Evolutionary conservation across 352 stramenopile genomes (phyloP).

Genomic region (Pythium pyrilobum): DNA sequence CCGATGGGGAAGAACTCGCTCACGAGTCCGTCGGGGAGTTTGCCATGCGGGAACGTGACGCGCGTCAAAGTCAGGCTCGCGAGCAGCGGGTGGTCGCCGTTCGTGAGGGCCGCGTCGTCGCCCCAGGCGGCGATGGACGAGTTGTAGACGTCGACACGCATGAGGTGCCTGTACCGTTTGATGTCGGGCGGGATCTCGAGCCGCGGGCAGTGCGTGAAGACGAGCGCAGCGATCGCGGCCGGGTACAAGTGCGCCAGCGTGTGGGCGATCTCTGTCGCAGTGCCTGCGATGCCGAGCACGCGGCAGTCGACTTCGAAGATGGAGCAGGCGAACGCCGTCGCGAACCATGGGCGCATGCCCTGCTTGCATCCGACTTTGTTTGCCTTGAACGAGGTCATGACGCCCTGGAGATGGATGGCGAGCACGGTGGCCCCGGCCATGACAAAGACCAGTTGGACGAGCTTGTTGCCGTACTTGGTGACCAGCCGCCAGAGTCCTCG

Average conservation of each 20-base stretch:
- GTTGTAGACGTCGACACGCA: constrained; percentile 18
- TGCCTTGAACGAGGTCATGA: constrained; percentile 6
- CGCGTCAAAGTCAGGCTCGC: constrained; percentile 6
- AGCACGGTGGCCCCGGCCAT: constrained; percentile 2
- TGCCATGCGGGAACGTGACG: neutral
- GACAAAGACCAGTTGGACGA: constrained; percentile 20
- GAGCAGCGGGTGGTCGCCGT: neutral
- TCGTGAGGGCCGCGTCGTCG: constrained; percentile 3
- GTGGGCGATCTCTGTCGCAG: neutral
- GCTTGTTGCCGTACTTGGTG: constrained; percentile 22
- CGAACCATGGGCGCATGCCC: constrained; percentile 22
- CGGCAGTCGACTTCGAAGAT: constrained; percentile 17
- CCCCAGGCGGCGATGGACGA: constrained; percentile 6
- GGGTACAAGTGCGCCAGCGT: constrained; percentile 3
- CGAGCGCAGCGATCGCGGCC: constrained; percentile 5
- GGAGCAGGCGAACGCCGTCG: constrained; percentile 11
- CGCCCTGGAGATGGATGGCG: constrained; percentile 8
- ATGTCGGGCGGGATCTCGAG: constrained; percentile 8
- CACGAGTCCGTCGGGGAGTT: constrained; percentile 6
- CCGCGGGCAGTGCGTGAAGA: constrained; percentile 13
- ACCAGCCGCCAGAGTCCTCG: neutral
- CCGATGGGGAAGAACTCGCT: neutral
- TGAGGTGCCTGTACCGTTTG: constrained; percentile 5
- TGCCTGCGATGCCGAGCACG: constrained; percentile 8
- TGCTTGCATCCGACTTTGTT: constrained; percentile 16